Percentiles rank a stretch among this genome's conserved stretches.
phyloP scores from a whole-genome alignment of 163 green algal genomes.

The Chlorella variabilis region DNA sequence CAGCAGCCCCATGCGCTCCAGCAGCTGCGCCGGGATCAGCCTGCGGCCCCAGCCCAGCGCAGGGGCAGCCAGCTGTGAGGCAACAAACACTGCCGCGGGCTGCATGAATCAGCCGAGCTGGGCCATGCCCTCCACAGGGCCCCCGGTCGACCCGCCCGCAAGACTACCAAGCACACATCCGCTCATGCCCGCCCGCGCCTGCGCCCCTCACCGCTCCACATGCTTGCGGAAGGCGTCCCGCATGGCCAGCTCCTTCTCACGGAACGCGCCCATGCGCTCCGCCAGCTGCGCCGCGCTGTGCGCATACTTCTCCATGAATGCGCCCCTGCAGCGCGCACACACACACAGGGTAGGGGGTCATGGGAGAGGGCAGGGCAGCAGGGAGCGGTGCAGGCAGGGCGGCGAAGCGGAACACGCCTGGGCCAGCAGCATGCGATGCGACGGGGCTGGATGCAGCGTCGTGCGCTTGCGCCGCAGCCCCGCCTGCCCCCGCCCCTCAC shows the following conservation, averaged over 20 bases:
- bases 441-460: neutral
- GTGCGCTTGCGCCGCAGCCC: too few species aligned
- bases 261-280: constrained; percentile 76
- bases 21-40: constrained; percentile 72
- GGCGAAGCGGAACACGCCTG: neutral
- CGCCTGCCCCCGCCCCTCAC: constrained; percentile 36
- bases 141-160: too few species aligned
- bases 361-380: neutral
- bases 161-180: too few species aligned
- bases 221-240: constrained; percentile 69
- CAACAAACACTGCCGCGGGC: too few species aligned
- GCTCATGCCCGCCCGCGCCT: too few species aligned
- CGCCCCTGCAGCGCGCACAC: constrained; percentile 20
- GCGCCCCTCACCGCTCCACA: constrained; percentile 52
- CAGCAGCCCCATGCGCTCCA: constrained; percentile 75
- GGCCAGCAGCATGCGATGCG: too few species aligned
- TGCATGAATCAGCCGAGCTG: too few species aligned
- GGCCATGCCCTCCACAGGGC: too few species aligned
- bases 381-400: neutral
- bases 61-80: too few species aligned
- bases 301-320: constrained; percentile 67
- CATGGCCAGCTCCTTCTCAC: constrained; percentile 76
- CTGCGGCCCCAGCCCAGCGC: neutral
- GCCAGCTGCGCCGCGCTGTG: constrained; percentile 75
- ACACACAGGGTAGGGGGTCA: neutral